A percentile compares a stretch with the other conserved stretches of the same genome.
Conservation (phyloP, 2,329 filamentous ascomycete genomes). For the Lasiodiplodia citricola region DNA sequence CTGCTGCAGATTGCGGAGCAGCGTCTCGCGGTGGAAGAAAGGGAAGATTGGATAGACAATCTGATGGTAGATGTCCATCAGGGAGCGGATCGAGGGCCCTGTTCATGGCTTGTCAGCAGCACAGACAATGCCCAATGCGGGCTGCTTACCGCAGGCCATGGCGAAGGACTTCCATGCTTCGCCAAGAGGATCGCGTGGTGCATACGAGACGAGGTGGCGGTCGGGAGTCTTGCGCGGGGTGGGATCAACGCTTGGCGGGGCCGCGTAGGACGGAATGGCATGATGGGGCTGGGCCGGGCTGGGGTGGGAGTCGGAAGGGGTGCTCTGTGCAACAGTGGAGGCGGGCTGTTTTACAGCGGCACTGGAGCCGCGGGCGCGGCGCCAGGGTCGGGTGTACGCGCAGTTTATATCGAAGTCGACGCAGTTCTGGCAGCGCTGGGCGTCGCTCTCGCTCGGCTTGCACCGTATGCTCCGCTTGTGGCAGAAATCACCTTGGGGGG, state of each 20-base stretch:
- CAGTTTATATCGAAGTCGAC: slow-evolving; percentile 57
- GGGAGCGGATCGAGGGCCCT: slow-evolving; percentile 44
- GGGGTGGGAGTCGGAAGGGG: slow-evolving; percentile 11
- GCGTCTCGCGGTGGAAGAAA: slow-evolving; percentile 56
- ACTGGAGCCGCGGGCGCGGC: slow-evolving; percentile 34
- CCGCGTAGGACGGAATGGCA: background rate
- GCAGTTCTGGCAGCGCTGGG: slow-evolving; percentile 55
- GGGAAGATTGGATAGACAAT: slow-evolving; percentile 61
- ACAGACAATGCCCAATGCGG: background rate
- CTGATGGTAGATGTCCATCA: slow-evolving; percentile 59
- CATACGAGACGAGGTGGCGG: slow-evolving; percentile 29
- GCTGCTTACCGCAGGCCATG: slow-evolving; percentile 39
- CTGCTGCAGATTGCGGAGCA: slow-evolving; percentile 47
- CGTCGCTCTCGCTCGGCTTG: slow-evolving; percentile 43
- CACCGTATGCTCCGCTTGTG: slow-evolving; percentile 56
- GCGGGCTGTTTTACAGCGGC: slow-evolving; percentile 1
- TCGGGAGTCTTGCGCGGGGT: background rate
- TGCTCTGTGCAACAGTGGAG: slow-evolving; percentile 6
- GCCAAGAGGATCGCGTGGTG: slow-evolving; percentile 31
- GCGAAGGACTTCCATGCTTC: slow-evolving; percentile 50
- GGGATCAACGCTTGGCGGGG: slow-evolving; percentile 11
- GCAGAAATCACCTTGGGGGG: slow-evolving; percentile 52
- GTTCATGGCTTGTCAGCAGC: slow-evolving; percentile 23
- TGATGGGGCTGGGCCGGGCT: slow-evolving; percentile 1
- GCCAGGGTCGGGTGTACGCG: slow-evolving; percentile 53